Percentiles rank a stretch among this genome's conserved stretches.
Conservation (phyloP, 2,329 filamentous ascomycete genomes). For the Colletotrichum chrysophilum region DNA sequence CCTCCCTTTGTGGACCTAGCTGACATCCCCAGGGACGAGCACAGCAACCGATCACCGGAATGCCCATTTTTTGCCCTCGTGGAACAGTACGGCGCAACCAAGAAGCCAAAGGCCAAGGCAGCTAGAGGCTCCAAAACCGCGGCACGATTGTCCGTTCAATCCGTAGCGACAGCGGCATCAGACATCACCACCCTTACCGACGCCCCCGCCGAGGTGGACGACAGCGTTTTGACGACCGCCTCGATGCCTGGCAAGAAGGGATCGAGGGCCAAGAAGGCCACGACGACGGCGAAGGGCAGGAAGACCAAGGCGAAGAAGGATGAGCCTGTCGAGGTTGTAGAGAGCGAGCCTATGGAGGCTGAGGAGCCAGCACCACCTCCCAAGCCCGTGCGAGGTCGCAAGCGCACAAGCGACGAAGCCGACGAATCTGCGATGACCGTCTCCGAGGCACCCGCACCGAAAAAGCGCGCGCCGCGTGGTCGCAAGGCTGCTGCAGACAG, state of each 20-base stretch:
- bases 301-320: conserved; percentile 61
- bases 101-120: conserved; percentile 62
- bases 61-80: conserved; percentile 84
- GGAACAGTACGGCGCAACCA: conserved; percentile 59
- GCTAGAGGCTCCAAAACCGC: conserved; percentile 67
- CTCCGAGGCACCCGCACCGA: conserved; percentile 56
- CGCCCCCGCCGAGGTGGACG: conserved; percentile 55
- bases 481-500: conserved; percentile 50
- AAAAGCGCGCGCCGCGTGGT: conserved; percentile 62
- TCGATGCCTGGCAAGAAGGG: conserved; percentile 62
- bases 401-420: conserved; percentile 66
- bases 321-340: conserved; percentile 51
- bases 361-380: conserved; percentile 34
- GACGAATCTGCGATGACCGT: conserved; percentile 50
- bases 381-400: conserved; percentile 59
- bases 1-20: background rate
- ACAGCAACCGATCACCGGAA: conserved; percentile 76
- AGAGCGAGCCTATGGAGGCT: background rate
- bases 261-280: conserved; percentile 59
- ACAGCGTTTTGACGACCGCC: conserved; percentile 63
- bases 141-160: conserved; percentile 69
- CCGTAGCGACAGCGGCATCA: conserved; percentile 54
- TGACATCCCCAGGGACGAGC: conserved; percentile 72
- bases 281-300: conserved; percentile 53
- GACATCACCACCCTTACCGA: conserved; percentile 56